Percentiles rank a stretch among this genome's conserved stretches.
These are phyloP conservation scores for Talaromyces amestolkiae DNA, from an alignment of 2,329 filamentous ascomycete species.

Conservation along the genomic window DNA sequence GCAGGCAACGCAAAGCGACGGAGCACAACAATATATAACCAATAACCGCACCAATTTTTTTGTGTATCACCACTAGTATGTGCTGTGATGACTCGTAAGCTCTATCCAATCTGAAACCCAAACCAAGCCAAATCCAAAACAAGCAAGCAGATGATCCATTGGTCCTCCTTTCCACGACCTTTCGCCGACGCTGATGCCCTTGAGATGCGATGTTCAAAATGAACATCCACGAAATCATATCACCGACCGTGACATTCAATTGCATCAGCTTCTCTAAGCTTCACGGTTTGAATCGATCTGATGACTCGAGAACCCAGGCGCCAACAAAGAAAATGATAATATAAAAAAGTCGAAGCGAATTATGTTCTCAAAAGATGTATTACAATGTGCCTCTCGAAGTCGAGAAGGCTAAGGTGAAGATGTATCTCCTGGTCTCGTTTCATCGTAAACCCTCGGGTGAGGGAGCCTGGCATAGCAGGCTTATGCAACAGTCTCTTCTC, in stretches of 20 bases:
- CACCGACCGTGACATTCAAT: constrained; percentile 7
- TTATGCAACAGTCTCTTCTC: constrained; percentile 59
- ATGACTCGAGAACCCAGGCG: constrained; percentile 18
- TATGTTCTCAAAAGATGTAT: constrained; percentile 20
- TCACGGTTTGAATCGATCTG: constrained; percentile 9
- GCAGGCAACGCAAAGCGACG: not conserved
- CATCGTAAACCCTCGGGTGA: constrained; percentile 29
- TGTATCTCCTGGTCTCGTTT: constrained; percentile 42
- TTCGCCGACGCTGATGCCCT: constrained; percentile 13
- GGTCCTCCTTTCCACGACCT: constrained; percentile 7
- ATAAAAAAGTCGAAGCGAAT: constrained; percentile 15
- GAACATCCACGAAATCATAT: constrained; percentile 4
- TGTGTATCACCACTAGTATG: constrained; percentile 16
- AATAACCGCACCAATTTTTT: constrained; percentile 28
- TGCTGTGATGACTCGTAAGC: constrained; percentile 16
- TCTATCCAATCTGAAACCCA: constrained; percentile 15
- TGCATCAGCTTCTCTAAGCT: not conserved
- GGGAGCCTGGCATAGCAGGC: constrained; percentile 10
- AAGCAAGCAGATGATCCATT: constrained; percentile 8
- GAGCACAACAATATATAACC: constrained; percentile 21
- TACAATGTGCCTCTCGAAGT: constrained; percentile 15
- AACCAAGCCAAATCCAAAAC: not conserved
- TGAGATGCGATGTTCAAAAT: constrained; percentile 10
- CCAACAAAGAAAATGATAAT: constrained; percentile 18
- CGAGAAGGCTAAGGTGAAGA: constrained; percentile 16